These are phyloP conservation scores for Isoetes taiwanensis DNA, from an alignment of 75 land plant species.

Conservation along the genomic window DNA sequence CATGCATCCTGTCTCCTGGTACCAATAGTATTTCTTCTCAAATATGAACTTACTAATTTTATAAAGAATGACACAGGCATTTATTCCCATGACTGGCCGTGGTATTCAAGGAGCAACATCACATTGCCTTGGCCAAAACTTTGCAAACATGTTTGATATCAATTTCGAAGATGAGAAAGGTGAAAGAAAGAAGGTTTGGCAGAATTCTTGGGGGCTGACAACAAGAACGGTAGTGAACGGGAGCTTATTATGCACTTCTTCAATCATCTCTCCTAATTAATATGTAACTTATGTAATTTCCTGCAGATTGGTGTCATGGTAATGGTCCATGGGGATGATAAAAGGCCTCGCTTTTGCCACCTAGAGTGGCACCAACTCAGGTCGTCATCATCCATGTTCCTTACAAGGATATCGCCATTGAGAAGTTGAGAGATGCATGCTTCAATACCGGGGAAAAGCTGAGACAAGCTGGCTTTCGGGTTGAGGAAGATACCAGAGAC, in stretches of 20 bases:
- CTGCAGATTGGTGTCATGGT: slow-evolving; percentile 98
- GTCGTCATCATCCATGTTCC: slow-evolving; percentile 85
- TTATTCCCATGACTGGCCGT: slow-evolving; percentile 92
- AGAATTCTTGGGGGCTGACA: slow-evolving; percentile 98
- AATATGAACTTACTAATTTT: not conserved
- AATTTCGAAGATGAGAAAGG: slow-evolving; percentile 88
- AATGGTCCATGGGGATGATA: slow-evolving; percentile 99
- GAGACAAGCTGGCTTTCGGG: slow-evolving; percentile 52
- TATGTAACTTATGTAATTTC: too few species aligned
- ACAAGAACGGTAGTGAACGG: slow-evolving; percentile 95
- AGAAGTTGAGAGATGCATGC: slow-evolving; percentile 60
- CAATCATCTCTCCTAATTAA: too few species aligned
- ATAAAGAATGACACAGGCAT: too few species aligned
- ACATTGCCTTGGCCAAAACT: slow-evolving; percentile 99
- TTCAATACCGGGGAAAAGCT: slow-evolving; percentile 38
- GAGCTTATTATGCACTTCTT: too few species aligned
- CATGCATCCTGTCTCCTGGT: too few species aligned
- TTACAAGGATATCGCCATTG: slow-evolving; percentile 60
- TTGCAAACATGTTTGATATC: slow-evolving; percentile 98
- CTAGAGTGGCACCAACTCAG: slow-evolving; percentile 81
- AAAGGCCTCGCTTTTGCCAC: slow-evolving; percentile 90
- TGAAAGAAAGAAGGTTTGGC: slow-evolving; percentile 88
- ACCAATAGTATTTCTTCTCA: too few species aligned
- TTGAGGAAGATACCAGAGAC: slow-evolving; percentile 62
- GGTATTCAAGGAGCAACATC: slow-evolving; percentile 98